Evolutionary conservation across 306 rosid genomes (phyloP), one percentile per base, ranked within the genome.

Genomic region (Nissolia schottii): DNA sequence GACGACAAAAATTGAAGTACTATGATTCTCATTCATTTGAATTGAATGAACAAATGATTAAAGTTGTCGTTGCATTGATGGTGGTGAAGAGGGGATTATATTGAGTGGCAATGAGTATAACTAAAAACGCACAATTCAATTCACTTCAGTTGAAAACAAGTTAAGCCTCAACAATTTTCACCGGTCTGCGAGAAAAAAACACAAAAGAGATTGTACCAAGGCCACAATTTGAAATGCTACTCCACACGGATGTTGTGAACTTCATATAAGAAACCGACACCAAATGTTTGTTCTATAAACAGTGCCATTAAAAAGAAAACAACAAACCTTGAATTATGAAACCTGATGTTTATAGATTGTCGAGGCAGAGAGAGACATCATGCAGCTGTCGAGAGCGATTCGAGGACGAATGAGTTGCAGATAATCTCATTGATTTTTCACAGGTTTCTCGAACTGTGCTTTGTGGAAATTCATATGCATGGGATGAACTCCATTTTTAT

Each of bases 381-480:
- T n/a, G n/a, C n/a, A n/a, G n/a, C n/a, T n/a, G n/a, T n/a, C n/a
- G n/a, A 60, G 11, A 54, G 20, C 12, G 20, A 29, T 54, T 54
- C 18, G 10, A 41, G 24, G 38, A 64, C 25, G 32, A 5, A 64
- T n/a, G n/a, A n/a, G n/a, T n/a, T n/a, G 70, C 22, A 16, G 62
- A 32, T 32, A 8, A 67, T 67, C 59, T 49, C 73, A 20, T 50
- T 67, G 73, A 67, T 67, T 34, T 67, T 67, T 13, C 23, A 67
- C 49, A 48, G 9, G 32, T 67, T 49, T 50, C 61, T 19, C 50
- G 23, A 67, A 19, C 6, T 34, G 48, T 43, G 40, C 9, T 25
- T 0, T n/a, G 7, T 22, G 68, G 12, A 38, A 64, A 23, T 20
- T 40, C 13, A 20, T 12, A 5, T 2, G 22, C 20, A 19, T 35